These are phyloP conservation scores for Stachybotrys chlorohalonatus DNA, from an alignment of 2,329 filamentous ascomycete genomes.

Conservation along the genomic window DNA sequence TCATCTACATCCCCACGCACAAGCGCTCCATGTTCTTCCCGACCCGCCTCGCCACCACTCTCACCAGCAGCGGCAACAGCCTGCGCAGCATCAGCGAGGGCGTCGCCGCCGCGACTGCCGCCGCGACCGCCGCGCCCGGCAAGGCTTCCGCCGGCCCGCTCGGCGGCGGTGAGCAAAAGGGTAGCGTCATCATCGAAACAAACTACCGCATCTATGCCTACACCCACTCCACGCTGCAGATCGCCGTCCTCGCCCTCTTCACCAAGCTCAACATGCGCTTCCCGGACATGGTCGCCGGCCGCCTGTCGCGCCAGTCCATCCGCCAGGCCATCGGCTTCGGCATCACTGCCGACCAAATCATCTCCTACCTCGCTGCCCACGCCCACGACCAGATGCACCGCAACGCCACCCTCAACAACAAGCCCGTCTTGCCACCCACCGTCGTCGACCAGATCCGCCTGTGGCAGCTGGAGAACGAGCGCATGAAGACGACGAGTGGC, in stretches of 20 bases:
- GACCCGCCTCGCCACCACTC: conserved; percentile 85
- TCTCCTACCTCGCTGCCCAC: conserved; percentile 83
- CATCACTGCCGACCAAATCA: conserved; percentile 93
- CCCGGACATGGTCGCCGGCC: conserved; percentile 87
- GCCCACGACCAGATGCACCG: conserved; percentile 91
- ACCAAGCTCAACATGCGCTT: conserved; percentile 81
- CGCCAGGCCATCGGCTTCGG: conserved; percentile 79
- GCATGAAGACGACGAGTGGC: conserved; percentile 75
- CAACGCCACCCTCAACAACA: conserved; percentile 44
- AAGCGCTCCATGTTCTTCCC: conserved; percentile 67
- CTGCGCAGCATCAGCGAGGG: conserved; percentile 62
- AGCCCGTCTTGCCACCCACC: conserved; percentile 79
- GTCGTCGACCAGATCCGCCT: conserved; percentile 95
- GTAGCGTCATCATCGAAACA: conserved; percentile 93
- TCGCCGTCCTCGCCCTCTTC: conserved; percentile 88
- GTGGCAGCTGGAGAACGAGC: conserved; percentile 95
- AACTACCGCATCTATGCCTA: conserved; percentile 98
- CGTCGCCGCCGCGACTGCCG: conserved; percentile 56
- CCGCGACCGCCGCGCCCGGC: conserved; percentile 27
- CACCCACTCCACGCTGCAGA: conserved; percentile 87
- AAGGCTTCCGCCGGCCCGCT: conserved; percentile 23
- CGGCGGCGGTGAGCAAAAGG: conserved; percentile 40
- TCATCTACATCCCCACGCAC: conserved; percentile 64
- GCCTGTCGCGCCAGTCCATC: conserved; percentile 81
- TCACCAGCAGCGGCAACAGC: conserved; percentile 73